Evolutionary conservation across 495 filamentous ascomycete species (phyloP).

Genomic region (Platismatia glauca): DNA sequence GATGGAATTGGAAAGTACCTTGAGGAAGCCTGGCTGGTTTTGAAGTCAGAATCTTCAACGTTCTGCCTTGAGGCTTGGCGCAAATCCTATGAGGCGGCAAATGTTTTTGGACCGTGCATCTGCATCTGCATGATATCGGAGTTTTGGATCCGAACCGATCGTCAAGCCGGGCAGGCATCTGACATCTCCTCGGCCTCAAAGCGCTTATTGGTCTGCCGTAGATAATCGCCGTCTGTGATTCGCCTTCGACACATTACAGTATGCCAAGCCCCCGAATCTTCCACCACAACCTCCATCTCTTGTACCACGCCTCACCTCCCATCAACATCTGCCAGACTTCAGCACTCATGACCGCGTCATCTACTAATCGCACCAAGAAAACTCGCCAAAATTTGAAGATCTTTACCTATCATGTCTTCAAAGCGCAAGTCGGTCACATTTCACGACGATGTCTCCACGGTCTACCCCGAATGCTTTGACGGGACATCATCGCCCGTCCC

Average conservation of each 20-base stretch:
- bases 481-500: not conserved
- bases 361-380: not conserved
- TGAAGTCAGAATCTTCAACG: not conserved
- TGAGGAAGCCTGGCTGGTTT: not conserved
- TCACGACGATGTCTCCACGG: not conserved
- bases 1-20: not conserved
- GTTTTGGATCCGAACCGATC: not conserved
- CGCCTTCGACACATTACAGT: not conserved
- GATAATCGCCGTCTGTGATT: not conserved
- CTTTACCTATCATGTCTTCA: not conserved
- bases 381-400: not conserved
- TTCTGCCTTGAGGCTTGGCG: not conserved
- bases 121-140: not conserved
- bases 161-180: not conserved
- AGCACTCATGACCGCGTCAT: not conserved
- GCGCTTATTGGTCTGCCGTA: not conserved
- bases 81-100: slow-evolving; percentile 1
- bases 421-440: slow-evolving; percentile 1
- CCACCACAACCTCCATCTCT: not conserved
- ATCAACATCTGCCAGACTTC: not conserved
- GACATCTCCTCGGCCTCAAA: not conserved
- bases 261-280: not conserved
- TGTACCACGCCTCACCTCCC: not conserved
- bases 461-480: not conserved
- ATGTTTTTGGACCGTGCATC: not conserved